These are phyloP conservation scores for Botrytis fragariae DNA, from an alignment of 2,329 filamentous ascomycete genomes.

Conservation along the genomic window DNA sequence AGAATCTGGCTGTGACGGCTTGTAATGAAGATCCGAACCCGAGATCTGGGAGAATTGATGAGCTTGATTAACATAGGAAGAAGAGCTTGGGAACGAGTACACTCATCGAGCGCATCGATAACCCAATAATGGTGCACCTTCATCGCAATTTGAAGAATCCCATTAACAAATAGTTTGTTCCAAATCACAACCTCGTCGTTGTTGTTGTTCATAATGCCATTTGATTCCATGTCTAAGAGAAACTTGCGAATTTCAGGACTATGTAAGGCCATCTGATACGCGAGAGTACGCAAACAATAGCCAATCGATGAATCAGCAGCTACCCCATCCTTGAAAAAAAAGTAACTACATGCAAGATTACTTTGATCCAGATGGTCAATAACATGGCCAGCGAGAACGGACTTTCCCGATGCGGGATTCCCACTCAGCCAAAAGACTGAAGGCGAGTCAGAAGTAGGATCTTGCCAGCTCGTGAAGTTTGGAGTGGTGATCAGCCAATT, in stretches of 20 bases:
- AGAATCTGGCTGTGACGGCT: background rate
- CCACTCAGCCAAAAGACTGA: background rate
- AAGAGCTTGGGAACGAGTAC: background rate
- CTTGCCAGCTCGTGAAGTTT: slow-evolving; percentile 36
- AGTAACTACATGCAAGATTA: background rate
- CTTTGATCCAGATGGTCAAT: background rate
- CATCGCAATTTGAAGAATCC: slow-evolving; percentile 13
- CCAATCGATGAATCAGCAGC: background rate
- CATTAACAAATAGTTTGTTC: slow-evolving; percentile 11
- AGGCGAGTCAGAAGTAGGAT: background rate
- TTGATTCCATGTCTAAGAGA: background rate
- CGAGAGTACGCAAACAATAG: background rate
- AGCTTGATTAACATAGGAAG: background rate
- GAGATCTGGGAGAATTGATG: background rate
- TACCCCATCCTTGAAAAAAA: slow-evolving; percentile 23
- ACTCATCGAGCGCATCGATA: slow-evolving; percentile 21
- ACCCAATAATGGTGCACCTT: slow-evolving; percentile 15
- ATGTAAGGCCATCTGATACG: background rate
- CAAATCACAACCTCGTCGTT: slow-evolving; percentile 8
- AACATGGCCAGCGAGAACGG: background rate
- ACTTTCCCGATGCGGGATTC: background rate
- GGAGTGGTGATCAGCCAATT: slow-evolving; percentile 26
- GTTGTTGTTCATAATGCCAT: background rate
- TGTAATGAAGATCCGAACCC: background rate
- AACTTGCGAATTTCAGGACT: background rate